These are phyloP conservation scores for Fragilaria radians DNA, from an alignment of 108 stramenopile species.

Conservation along the genomic window DNA sequence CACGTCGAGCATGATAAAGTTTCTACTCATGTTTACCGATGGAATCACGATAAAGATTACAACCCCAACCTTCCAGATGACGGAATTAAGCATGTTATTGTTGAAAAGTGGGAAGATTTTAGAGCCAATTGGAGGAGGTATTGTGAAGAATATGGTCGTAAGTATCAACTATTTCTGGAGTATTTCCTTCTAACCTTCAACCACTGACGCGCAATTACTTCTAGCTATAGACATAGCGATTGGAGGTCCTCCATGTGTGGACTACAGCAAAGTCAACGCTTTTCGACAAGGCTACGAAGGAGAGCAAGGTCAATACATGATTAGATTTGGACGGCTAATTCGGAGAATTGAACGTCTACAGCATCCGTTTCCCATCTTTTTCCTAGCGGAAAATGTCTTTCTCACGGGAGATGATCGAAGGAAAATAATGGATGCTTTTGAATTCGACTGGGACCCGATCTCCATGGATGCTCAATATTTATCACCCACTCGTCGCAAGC, in stretches of 20 bases:
- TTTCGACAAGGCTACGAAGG: conserved; percentile 19
- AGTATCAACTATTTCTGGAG: no score
- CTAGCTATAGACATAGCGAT: conserved; percentile 21
- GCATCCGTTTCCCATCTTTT: conserved; percentile 9
- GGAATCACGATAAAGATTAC: conserved; percentile 28
- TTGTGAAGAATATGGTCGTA: conserved; percentile 8
- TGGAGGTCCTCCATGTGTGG: conserved; percentile 35
- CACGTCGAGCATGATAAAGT: conserved; percentile 48
- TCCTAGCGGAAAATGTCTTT: conserved; percentile 27
- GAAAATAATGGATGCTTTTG: conserved; percentile 2
- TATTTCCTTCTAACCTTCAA: no score
- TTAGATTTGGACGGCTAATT: conserved; percentile 9
- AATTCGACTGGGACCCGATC: conserved; percentile 5
- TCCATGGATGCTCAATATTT: conserved; percentile 16
- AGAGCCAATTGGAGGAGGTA: neutral
- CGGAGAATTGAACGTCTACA: neutral
- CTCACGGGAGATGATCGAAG: conserved; percentile 3
- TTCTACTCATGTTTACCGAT: conserved; percentile 32
- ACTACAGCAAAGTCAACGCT: conserved; percentile 28
- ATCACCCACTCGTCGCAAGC: conserved; percentile 23
- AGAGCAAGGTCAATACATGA: conserved; percentile 22
- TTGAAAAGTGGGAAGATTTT: conserved; percentile 3
- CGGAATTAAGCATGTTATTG: conserved; percentile 30
- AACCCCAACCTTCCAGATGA: conserved; percentile 2
- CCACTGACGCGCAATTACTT: no score